Evolutionary conservation across 2,329 filamentous ascomycete genomes (phyloP).

Genomic region (Curvularia lunata): DNA sequence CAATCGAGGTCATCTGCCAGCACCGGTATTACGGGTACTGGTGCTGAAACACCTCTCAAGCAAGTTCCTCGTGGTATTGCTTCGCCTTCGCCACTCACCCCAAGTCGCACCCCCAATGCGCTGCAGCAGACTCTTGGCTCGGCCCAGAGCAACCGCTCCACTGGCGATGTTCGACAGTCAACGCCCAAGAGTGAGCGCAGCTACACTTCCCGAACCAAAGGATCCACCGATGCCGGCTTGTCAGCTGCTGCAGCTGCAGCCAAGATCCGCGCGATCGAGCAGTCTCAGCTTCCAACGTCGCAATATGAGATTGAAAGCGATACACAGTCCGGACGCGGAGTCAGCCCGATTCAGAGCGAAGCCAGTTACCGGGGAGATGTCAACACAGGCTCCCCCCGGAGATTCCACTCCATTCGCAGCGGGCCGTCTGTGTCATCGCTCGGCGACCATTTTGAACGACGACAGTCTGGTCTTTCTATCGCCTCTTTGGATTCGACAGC

Average conservation of each 20-base stretch:
- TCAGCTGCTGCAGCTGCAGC: constrained; percentile 49
- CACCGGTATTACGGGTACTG: constrained; percentile 51
- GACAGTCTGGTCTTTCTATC: constrained; percentile 64
- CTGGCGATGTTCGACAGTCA: constrained; percentile 57
- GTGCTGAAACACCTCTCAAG: constrained; percentile 60
- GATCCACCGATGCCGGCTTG: constrained; percentile 29
- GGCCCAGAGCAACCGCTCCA: constrained; percentile 66
- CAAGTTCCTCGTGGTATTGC: constrained; percentile 67
- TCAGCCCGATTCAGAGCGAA: constrained; percentile 92
- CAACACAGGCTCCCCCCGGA: constrained; percentile 50
- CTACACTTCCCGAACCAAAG: constrained; percentile 46
- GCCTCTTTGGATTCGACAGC: constrained; percentile 64
- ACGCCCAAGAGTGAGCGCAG: constrained; percentile 55
- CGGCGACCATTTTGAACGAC: constrained; percentile 61
- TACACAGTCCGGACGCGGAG: constrained; percentile 60
- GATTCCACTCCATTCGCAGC: constrained; percentile 54
- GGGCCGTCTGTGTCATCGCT: constrained; percentile 64
- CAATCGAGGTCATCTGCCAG: constrained; percentile 63
- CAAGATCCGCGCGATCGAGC: constrained; percentile 46
- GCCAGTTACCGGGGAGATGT: constrained; percentile 69
- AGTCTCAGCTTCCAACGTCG: constrained; percentile 42
- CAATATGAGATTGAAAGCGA: constrained; percentile 46
- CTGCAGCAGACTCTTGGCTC: constrained; percentile 68
- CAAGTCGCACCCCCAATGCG: constrained; percentile 65
- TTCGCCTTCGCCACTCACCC: constrained; percentile 67